Base-by-base conservation (phyloP, 495 filamentous ascomycete species). In the Cercophora samala region DNA sequence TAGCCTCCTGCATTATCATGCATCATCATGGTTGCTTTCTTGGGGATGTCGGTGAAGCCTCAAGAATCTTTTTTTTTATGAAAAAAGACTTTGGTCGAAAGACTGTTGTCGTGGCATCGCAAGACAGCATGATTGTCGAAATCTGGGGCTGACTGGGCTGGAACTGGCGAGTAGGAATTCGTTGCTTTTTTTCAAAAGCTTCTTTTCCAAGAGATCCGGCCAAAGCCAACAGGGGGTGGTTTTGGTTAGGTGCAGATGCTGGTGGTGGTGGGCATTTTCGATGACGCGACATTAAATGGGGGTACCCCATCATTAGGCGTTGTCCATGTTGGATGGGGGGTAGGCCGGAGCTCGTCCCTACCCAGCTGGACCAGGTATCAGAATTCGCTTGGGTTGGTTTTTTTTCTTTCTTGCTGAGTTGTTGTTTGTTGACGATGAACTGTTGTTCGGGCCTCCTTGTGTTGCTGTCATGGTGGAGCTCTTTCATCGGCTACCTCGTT, bases 1-100 rank as follows among this genome's bases (percentile, higher is more conserved):
- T 73, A 68, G 73, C 66, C 60, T 46, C 37, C 64, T 74, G 72
- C 74, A 74, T 76, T 61, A 69, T 66, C 66, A 63, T 71, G 72
- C 72, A 71, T 76, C 71, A 64, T 73, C 70, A 60, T 66, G 29
- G 55, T 66, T 60, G 58, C n/a, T 5, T 23, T 22, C 13, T 22
- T 60, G 11, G 18, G 11, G 17, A 13, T 17, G 70, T 73, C 70
- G 74, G 72, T 74, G 70, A 74, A 68, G 66, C 64, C 46, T 46
- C 26, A 51, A 65, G n/a, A n/a, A n/a, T n/a, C n/a, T n/a, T n/a
- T n/a, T n/a, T n/a, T n/a, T n/a, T n/a, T n/a, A 53, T 67, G 63
- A 58, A 56, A 61, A 52, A 58, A 32, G 53, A 51, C 46, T 62
- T 75, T 70, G 66, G 73, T 29, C 26, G 26, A 29, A 8, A 29